Conservation (phyloP, 495 filamentous ascomycete genomes). For the Hypoxylon crocopeplum region DNA sequence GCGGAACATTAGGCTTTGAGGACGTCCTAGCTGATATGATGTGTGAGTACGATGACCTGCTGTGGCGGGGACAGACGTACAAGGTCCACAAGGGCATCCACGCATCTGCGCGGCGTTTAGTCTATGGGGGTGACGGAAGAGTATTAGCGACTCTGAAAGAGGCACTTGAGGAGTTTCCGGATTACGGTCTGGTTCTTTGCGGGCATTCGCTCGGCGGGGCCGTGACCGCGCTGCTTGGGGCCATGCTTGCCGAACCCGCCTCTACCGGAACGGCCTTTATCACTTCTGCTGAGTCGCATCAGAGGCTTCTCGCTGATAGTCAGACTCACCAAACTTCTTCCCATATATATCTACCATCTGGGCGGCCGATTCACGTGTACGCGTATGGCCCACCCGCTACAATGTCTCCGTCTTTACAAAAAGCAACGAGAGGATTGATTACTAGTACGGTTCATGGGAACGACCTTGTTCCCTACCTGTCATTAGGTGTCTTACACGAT, state of each 20-base stretch:
- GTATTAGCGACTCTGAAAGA: slow-evolving; percentile 72
- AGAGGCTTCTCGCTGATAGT: slow-evolving; percentile 48
- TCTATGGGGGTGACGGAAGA: slow-evolving; percentile 68
- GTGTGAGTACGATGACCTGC: slow-evolving; percentile 78
- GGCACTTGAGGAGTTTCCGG: slow-evolving; percentile 72
- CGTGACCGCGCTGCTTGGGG: slow-evolving; percentile 75
- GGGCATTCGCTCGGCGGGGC: slow-evolving; percentile 81
- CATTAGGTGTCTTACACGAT: slow-evolving; percentile 76
- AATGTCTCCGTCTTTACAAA: slow-evolving; percentile 74
- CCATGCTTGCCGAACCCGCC: slow-evolving; percentile 71
- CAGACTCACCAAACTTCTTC: slow-evolving; percentile 21
- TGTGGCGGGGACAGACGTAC: slow-evolving; percentile 70
- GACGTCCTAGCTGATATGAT: slow-evolving; percentile 83
- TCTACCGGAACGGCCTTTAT: slow-evolving; percentile 52
- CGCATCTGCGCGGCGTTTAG: slow-evolving; percentile 72
- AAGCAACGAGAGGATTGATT: slow-evolving; percentile 75
- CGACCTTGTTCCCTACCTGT: slow-evolving; percentile 77
- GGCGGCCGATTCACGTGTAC: slow-evolving; percentile 77
- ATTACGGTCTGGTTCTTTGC: slow-evolving; percentile 78
- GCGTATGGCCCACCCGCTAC: slow-evolving; percentile 79
- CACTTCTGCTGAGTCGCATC: slow-evolving; percentile 54
- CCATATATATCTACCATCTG: slow-evolving; percentile 63
- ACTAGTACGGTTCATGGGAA: slow-evolving; percentile 76
- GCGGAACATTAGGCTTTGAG: slow-evolving; percentile 81
- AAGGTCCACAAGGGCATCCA: slow-evolving; percentile 86